Conservation (phyloP, 495 filamentous ascomycete species). For the Xylaria sp. region DNA sequence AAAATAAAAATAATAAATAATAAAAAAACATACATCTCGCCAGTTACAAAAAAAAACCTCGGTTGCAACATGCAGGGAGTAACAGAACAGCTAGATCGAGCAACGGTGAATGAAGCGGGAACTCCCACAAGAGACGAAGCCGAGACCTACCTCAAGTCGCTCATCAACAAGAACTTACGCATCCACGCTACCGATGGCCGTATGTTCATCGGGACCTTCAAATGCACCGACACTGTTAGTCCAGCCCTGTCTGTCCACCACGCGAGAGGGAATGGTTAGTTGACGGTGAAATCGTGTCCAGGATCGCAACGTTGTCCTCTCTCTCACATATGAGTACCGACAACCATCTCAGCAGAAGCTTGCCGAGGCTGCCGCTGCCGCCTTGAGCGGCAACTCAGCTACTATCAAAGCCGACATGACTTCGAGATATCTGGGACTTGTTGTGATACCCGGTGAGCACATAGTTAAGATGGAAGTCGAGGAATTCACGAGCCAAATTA, state of each 20-base stretch:
- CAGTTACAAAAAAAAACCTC: neutral
- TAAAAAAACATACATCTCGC: neutral
- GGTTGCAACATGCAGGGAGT: conserved; percentile 19
- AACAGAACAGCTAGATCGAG: conserved; percentile 10
- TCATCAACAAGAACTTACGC: conserved; percentile 74
- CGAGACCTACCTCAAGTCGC: conserved; percentile 52
- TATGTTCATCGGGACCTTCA: conserved; percentile 89
- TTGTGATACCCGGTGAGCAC: conserved; percentile 87
- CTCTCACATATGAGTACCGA: conserved; percentile 87
- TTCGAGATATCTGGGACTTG: conserved; percentile 83
- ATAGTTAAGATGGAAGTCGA: conserved; percentile 90
- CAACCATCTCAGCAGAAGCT: conserved; percentile 63
- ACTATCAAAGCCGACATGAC: conserved; percentile 73
- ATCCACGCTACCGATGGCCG: conserved; percentile 83
- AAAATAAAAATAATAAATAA: neutral
- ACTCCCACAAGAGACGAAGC: conserved; percentile 43
- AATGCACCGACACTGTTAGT: conserved; percentile 89
- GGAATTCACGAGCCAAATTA: conserved; percentile 63
- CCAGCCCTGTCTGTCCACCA: neutral
- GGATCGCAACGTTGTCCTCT: conserved; percentile 80
- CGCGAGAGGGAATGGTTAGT: neutral
- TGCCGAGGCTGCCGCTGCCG: conserved; percentile 51
- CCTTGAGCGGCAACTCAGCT: conserved; percentile 41
- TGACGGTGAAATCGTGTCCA: conserved; percentile 27
- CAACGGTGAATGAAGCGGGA: conserved; percentile 29